Conservation (phyloP, 2,329 filamentous ascomycete species). For the Bretziella fagacearum region DNA sequence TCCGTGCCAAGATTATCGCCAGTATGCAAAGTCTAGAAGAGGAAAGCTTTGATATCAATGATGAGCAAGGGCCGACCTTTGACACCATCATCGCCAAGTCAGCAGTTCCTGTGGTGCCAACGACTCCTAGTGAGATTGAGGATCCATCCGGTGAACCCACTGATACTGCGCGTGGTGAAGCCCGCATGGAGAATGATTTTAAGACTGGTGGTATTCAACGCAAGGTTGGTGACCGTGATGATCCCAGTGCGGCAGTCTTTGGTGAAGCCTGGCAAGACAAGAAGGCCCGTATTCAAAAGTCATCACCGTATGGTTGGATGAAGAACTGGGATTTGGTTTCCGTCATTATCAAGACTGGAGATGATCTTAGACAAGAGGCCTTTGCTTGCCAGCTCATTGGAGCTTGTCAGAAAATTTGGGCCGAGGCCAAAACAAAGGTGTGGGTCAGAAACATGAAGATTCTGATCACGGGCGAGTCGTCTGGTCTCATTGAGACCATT, state of each 20-base stretch:
- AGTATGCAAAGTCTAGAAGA: constrained; percentile 82
- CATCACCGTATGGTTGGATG: constrained; percentile 75
- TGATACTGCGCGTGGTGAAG: constrained; percentile 46
- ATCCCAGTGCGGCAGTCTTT: constrained; percentile 72
- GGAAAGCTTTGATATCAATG: constrained; percentile 63
- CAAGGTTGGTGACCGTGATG: constrained; percentile 58
- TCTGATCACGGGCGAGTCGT: constrained; percentile 68
- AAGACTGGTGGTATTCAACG: constrained; percentile 71
- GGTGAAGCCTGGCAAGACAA: constrained; percentile 76
- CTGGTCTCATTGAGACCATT: constrained; percentile 72
- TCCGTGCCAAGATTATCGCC: constrained; percentile 72
- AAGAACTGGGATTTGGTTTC: constrained; percentile 79
- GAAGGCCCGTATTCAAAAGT: constrained; percentile 66
- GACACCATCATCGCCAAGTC: constrained; percentile 67
- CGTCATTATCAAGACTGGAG: constrained; percentile 76
- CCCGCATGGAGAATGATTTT: constrained; percentile 77
- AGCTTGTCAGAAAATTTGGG: constrained; percentile 68
- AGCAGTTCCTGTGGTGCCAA: constrained; percentile 31
- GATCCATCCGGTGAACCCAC: constrained; percentile 21
- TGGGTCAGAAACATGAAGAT: constrained; percentile 85
- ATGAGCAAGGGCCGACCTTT: constrained; percentile 56
- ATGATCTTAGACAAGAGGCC: constrained; percentile 67
- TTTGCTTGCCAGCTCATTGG: constrained; percentile 75
- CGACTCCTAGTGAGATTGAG: constrained; percentile 12
- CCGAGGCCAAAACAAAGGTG: constrained; percentile 56